Conservation (phyloP, 306 rosid species). For the Boehmeria nivea region DNA sequence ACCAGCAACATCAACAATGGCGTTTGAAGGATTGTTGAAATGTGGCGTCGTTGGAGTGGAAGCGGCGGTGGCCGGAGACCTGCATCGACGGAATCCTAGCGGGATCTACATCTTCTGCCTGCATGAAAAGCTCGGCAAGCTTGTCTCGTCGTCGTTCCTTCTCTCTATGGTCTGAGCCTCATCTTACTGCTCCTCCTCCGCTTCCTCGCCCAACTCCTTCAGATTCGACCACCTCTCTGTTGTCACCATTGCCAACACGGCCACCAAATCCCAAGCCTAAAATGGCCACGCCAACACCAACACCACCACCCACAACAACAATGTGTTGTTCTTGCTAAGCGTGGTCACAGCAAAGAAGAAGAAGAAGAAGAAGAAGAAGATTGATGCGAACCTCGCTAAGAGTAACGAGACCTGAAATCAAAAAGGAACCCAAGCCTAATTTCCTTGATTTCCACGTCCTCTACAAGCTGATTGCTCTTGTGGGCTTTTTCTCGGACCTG, state of each 20-base stretch:
- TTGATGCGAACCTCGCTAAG: too few species aligned
- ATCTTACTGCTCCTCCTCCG: conserved; percentile 54
- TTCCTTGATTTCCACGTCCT: too few species aligned
- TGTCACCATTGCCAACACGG: not conserved
- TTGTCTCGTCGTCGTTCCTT: conserved; percentile 74
- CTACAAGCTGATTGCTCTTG: too few species aligned
- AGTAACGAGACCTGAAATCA: too few species aligned
- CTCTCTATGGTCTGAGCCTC: conserved; percentile 57
- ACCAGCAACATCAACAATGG: conserved; percentile 24
- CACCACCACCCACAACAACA: conserved; percentile 19
- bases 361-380: too few species aligned
- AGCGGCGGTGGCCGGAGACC: conserved; percentile 25
- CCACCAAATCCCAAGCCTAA: not conserved
- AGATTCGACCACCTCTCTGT: conserved; percentile 42
- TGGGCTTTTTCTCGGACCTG: too few species aligned
- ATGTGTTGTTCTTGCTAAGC: conserved; percentile 48
- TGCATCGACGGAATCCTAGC: conserved; percentile 62
- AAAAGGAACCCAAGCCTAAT: too few species aligned
- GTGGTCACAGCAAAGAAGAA: conserved; percentile 67
- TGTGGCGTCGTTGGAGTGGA: conserved; percentile 22
- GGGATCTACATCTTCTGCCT: conserved; percentile 94
- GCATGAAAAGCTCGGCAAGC: too few species aligned
- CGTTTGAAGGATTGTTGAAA: conserved; percentile 22
- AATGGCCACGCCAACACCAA: not conserved
- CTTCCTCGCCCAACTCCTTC: conserved; percentile 53